phyloP scores from a whole-genome alignment of 805 yeast species.

The Tetrapisispora fleetii region DNA sequence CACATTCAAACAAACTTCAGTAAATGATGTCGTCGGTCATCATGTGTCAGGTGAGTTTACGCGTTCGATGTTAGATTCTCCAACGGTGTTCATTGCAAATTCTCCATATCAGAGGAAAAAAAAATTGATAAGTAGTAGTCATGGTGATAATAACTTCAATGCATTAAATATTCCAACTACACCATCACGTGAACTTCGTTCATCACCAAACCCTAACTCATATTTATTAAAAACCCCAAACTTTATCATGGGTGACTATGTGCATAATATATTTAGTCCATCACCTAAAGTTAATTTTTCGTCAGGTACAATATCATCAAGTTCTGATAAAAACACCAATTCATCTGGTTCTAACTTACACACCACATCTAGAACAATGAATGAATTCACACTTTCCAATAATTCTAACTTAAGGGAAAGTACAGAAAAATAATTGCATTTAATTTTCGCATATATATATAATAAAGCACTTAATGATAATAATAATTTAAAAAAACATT shows the following conservation, averaged over 20 bases:
- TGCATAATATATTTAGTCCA: conserved; percentile 29
- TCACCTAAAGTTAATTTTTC: conserved; percentile 21
- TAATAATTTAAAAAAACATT: neutral
- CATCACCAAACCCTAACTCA: conserved; percentile 5
- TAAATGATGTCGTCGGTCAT: conserved; percentile 2
- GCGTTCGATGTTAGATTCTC: conserved; percentile 22
- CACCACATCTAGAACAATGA: neutral
- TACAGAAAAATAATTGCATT: neutral
- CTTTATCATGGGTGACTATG: conserved; percentile 30
- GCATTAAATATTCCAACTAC: conserved; percentile 18
- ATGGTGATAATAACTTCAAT: neutral
- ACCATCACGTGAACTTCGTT: conserved; percentile 21
- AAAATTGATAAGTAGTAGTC: neutral
- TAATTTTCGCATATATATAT: neutral
- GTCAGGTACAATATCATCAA: neutral
- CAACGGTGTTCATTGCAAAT: conserved; percentile 13
- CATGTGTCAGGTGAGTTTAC: conserved; percentile 5
- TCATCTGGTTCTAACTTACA: neutral
- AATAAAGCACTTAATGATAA: neutral
- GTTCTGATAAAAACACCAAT: neutral
- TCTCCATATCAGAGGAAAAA: conserved; percentile 14
- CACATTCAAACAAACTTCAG: conserved; percentile 21
- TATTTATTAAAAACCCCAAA: conserved; percentile 23
- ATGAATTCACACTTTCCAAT: neutral
- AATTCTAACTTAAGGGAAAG: neutral